Conservation (phyloP, 495 filamentous ascomycete genomes). For the Penicillium roqueforti region DNA sequence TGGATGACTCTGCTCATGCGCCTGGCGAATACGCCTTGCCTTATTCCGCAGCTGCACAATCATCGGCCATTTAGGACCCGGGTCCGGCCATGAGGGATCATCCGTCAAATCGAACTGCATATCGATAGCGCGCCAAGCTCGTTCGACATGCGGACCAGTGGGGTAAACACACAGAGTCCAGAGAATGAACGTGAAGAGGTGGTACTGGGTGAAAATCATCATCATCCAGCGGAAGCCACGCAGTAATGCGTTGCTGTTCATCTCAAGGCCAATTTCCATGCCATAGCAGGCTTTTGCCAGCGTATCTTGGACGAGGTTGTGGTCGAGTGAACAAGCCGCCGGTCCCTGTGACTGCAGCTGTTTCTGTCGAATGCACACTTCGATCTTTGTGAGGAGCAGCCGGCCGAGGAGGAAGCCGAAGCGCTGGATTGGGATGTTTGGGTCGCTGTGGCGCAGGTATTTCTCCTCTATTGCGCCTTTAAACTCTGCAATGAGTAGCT, state of each 20-base stretch:
- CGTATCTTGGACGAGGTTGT: slow-evolving; percentile 11
- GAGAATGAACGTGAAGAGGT: slow-evolving; percentile 29
- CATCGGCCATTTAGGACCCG: slow-evolving; percentile 23
- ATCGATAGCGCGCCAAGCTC: slow-evolving; percentile 23
- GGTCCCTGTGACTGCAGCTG: slow-evolving; percentile 14
- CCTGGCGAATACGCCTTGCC: slow-evolving; percentile 20
- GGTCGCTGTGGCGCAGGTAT: slow-evolving; percentile 26
- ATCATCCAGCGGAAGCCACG: slow-evolving; percentile 27
- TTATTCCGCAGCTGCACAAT: slow-evolving; percentile 23
- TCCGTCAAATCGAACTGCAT: slow-evolving; percentile 20
- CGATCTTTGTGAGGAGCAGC: slow-evolving; percentile 22
- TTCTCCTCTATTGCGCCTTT: slow-evolving; percentile 16
- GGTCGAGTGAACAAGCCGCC: not conserved
- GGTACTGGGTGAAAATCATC: slow-evolving; percentile 27
- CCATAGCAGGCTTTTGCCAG: slow-evolving; percentile 17
- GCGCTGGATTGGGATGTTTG: slow-evolving; percentile 32
- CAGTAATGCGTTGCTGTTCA: slow-evolving; percentile 28
- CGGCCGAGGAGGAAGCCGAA: slow-evolving; percentile 22
- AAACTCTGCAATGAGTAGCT: slow-evolving; percentile 18
- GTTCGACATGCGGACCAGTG: slow-evolving; percentile 9
- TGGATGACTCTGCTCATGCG: slow-evolving; percentile 1
- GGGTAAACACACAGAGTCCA: slow-evolving; percentile 33
- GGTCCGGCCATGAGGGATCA: slow-evolving; percentile 14
- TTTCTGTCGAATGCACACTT: slow-evolving; percentile 27
- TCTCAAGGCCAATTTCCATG: slow-evolving; percentile 18